Percentiles rank a stretch among this genome's conserved stretches.
phyloP scores from a whole-genome alignment of 139 green algal genomes.

The Picochlorum costavermella region DNA sequence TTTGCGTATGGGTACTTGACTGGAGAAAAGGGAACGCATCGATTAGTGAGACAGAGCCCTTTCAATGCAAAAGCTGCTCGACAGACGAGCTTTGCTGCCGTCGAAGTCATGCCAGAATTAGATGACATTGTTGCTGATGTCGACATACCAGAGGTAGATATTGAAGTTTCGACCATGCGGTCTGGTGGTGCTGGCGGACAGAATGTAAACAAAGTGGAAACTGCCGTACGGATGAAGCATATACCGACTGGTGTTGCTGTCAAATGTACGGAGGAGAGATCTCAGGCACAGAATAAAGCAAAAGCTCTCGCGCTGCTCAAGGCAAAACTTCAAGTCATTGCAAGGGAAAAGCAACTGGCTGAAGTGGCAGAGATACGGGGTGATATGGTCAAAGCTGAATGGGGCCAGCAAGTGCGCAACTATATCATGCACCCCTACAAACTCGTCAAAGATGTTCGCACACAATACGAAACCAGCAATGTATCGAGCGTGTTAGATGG shows the following conservation, averaged over 20 bases:
- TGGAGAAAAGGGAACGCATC: slow-evolving; percentile 72
- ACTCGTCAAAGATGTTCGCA: slow-evolving; percentile 87
- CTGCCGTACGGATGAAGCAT: slow-evolving; percentile 82
- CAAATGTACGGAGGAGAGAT: slow-evolving; percentile 69
- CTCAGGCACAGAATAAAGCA: slow-evolving; percentile 46
- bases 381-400: slow-evolving; percentile 87
- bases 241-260: slow-evolving; percentile 80
- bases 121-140: slow-evolving; percentile 23
- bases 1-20: slow-evolving; percentile 66
- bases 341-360: slow-evolving; percentile 66
- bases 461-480: slow-evolving; percentile 55
- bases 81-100: slow-evolving; percentile 93
- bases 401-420: slow-evolving; percentile 94
- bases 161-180: slow-evolving; percentile 81
- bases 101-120: slow-evolving; percentile 74
- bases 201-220: slow-evolving; percentile 99
- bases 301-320: slow-evolving; percentile 62
- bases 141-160: slow-evolving; percentile 68
- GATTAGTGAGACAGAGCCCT: slow-evolving; percentile 57
- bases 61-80: slow-evolving; percentile 84
- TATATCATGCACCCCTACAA: slow-evolving; percentile 98
- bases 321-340: slow-evolving; percentile 73
- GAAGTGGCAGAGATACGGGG: slow-evolving; percentile 80
- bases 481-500: slow-evolving; percentile 70
- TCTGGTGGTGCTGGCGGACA: slow-evolving; percentile 74